A percentile compares a stretch with the other conserved stretches of the same genome.
Conservation (phyloP, 805 yeast species). For the Tetrapisispora pingtungensis region DNA sequence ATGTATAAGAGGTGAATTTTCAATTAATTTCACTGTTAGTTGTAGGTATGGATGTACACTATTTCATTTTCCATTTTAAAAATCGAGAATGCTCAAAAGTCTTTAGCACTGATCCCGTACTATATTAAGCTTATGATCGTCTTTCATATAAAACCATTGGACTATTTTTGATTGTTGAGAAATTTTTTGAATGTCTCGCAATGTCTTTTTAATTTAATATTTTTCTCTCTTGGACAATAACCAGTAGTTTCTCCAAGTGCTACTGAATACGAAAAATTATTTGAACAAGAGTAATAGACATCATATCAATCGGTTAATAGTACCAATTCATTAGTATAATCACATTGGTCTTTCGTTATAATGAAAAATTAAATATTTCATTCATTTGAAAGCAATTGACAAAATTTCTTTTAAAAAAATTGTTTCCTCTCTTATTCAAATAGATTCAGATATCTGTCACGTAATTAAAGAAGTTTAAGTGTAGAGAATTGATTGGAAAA, state of each 20-base stretch:
- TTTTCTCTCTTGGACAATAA: neutral
- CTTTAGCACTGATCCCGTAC: no score
- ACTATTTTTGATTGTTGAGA: neutral
- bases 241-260: neutral
- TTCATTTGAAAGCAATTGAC: no score
- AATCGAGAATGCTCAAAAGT: neutral
- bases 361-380: no score
- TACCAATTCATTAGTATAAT: no score
- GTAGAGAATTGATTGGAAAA: no score
- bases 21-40: neutral
- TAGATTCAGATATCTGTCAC: no score
- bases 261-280: neutral
- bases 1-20: neutral
- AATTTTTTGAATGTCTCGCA: neutral
- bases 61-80: neutral
- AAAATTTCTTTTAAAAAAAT: no score
- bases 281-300: conserved; percentile 19
- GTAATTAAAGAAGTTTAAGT: no score
- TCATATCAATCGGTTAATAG: conserved; percentile 17
- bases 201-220: neutral
- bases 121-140: neutral
- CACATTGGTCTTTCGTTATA: no score
- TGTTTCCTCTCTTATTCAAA: no score
- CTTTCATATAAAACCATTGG: neutral
- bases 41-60: neutral